Conservation (phyloP, 2,329 filamentous ascomycete species). For the Fusarium continuum region DNA sequence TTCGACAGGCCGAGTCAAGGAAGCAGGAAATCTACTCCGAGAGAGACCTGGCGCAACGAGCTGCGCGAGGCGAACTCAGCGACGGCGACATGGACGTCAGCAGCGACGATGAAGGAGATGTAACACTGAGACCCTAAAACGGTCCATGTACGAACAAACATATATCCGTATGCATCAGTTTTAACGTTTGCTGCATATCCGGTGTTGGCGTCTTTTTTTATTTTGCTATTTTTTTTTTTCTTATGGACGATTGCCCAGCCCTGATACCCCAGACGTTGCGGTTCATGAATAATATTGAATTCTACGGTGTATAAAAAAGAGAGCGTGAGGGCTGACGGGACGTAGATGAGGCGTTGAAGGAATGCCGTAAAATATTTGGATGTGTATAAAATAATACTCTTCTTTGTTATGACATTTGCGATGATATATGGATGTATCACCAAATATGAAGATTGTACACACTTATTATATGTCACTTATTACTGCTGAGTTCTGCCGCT, state of each 20-base stretch:
- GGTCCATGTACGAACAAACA: constrained; percentile 24
- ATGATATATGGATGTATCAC: constrained; percentile 25
- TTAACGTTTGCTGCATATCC: constrained; percentile 18
- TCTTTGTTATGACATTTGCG: constrained; percentile 27
- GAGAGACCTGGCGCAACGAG: constrained; percentile 61
- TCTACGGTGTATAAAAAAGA: constrained; percentile 35
- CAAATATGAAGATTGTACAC: neutral
- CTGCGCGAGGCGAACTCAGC: constrained; percentile 57
- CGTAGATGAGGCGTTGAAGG: constrained; percentile 19
- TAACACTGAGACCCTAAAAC: constrained; percentile 47
- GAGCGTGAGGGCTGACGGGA: neutral
- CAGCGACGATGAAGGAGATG: constrained; percentile 49
- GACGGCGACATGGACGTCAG: constrained; percentile 52
- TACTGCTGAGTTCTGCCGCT: neutral
- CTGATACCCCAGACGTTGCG: constrained; percentile 39
- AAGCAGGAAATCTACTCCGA: constrained; percentile 77
- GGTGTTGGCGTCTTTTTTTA: constrained; percentile 22
- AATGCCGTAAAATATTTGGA: constrained; percentile 21
- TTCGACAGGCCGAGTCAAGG: constrained; percentile 74
- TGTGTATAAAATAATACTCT: constrained; percentile 32
- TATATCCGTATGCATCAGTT: constrained; percentile 8
- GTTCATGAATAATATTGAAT: constrained; percentile 33
- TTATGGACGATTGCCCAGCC: constrained; percentile 20
- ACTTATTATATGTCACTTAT: no score
- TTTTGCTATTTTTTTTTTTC: constrained; percentile 7